Evolutionary conservation across 495 filamentous ascomycete genomes (phyloP).

Genomic region (Daldinia grandis): DNA sequence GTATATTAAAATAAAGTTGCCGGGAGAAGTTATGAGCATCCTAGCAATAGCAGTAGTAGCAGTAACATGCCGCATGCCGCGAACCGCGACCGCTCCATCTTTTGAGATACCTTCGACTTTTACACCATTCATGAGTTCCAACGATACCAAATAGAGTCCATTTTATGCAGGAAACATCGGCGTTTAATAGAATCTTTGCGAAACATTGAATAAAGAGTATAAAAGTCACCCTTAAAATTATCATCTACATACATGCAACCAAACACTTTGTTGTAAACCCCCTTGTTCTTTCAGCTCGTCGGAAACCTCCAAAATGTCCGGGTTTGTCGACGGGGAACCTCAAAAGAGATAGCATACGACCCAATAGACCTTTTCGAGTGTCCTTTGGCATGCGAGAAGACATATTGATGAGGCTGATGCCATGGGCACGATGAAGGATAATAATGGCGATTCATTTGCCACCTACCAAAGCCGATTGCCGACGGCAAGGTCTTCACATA

Average conservation of each 20-base stretch:
- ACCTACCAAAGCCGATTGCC: constrained; percentile 31
- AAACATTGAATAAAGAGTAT: constrained; percentile 16
- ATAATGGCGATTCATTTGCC: constrained; percentile 17
- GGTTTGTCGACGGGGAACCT: constrained; percentile 5
- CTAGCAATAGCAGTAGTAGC: constrained; percentile 21
- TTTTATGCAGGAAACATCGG: background rate
- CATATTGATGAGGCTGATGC: constrained; percentile 18
- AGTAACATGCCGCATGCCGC: constrained; percentile 12
- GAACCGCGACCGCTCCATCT: constrained; percentile 34
- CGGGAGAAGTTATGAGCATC: constrained; percentile 21
- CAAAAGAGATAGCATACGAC: constrained; percentile 31
- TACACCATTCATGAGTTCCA: background rate
- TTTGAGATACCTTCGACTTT: constrained; percentile 12
- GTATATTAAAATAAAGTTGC: constrained; percentile 4
- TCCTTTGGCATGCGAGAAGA: constrained; percentile 23
- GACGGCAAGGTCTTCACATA: constrained; percentile 40
- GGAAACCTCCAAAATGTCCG: constrained; percentile 29
- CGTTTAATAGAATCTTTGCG: background rate
- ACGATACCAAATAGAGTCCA: background rate
- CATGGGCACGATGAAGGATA: constrained; percentile 39
- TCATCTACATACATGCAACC: constrained; percentile 20
- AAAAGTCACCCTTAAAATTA: constrained; percentile 2
- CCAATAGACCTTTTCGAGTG: constrained; percentile 3
- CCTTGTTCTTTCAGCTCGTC: constrained; percentile 9
- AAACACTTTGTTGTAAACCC: constrained; percentile 8